phyloP scores from a whole-genome alignment of 768 basidiomycete species.

The Steccherinum ochraceum region DNA sequence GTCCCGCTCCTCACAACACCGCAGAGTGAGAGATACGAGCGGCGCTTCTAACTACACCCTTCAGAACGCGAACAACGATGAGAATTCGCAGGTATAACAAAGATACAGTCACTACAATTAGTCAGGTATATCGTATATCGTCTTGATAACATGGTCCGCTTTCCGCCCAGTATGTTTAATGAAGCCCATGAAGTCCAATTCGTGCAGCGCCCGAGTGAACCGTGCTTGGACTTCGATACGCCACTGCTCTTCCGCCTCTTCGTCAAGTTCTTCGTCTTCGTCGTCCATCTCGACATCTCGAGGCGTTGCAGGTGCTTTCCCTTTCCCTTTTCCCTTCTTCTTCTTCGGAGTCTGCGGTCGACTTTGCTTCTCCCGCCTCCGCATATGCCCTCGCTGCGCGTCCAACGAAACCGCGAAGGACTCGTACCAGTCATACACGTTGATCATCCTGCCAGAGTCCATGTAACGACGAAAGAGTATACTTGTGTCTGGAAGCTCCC shows the following conservation, averaged over 20 bases:
- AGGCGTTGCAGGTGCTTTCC: conserved; percentile 11
- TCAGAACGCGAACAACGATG: no score
- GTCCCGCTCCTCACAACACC: no score
- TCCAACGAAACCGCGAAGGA: conserved; percentile 67
- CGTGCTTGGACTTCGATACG: conserved; percentile 64
- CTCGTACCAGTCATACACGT: conserved; percentile 86
- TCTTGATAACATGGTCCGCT: conserved; percentile 67
- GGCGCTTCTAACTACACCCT: no score
- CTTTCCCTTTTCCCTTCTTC: conserved; percentile 7
- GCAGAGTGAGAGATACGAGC: no score
- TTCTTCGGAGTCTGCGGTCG: not conserved
- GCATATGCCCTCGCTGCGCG: conserved; percentile 34
- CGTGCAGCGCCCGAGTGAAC: conserved; percentile 75
- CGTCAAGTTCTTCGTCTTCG: conserved; percentile 13
- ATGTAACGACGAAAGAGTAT: conserved; percentile 74
- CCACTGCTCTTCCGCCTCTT: conserved; percentile 44
- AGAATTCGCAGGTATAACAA: no score
- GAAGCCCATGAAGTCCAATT: conserved; percentile 75
- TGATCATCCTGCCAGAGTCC: conserved; percentile 77
- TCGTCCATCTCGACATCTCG: conserved; percentile 25
- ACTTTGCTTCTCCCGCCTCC: conserved; percentile 12
- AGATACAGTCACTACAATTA: no score
- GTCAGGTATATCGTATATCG: conserved; percentile 48
- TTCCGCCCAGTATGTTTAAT: conserved; percentile 76
- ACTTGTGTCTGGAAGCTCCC: conserved; percentile 64